Conservation (phyloP, 2,329 filamentous ascomycete genomes). For the Clonostachys rosea region DNA sequence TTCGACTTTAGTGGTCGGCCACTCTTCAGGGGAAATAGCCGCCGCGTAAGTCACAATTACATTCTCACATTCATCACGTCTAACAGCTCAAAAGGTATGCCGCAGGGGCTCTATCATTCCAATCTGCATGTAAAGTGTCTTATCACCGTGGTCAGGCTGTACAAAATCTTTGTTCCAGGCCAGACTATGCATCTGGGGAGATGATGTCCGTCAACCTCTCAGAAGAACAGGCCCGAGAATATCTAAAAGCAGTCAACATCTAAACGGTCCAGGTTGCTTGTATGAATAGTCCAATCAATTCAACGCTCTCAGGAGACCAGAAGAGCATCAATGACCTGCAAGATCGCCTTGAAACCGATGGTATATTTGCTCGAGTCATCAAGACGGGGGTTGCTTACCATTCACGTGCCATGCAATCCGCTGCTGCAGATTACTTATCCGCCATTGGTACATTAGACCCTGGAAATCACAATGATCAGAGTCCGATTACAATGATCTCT, state of each 20-base stretch:
- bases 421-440: slow-evolving; percentile 12
- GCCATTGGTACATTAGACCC: neutral
- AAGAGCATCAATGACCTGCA: slow-evolving; percentile 2
- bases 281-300: slow-evolving; percentile 7
- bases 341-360: slow-evolving; percentile 1
- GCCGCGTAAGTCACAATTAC: slow-evolving; percentile 23
- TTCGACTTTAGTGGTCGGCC: slow-evolving; percentile 24
- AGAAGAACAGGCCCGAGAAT: neutral
- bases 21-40: slow-evolving; percentile 32
- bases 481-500: slow-evolving; percentile 1
- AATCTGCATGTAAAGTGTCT: slow-evolving; percentile 10
- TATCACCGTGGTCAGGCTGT: slow-evolving; percentile 12
- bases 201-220: slow-evolving; percentile 25
- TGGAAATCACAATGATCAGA: neutral
- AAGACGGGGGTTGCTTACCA: slow-evolving; percentile 8
- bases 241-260: neutral
- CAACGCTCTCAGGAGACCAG: slow-evolving; percentile 5
- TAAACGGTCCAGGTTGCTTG: slow-evolving; percentile 3
- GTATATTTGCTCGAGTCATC: slow-evolving; percentile 7
- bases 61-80: too few species aligned
- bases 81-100: slow-evolving; percentile 2
- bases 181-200: slow-evolving; percentile 5
- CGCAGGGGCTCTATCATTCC: slow-evolving; percentile 10
- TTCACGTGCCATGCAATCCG: slow-evolving; percentile 7
- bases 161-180: slow-evolving; percentile 1